Evolutionary conservation across 768 basidiomycete species (phyloP).

Genomic region (Serendipita sp.): DNA sequence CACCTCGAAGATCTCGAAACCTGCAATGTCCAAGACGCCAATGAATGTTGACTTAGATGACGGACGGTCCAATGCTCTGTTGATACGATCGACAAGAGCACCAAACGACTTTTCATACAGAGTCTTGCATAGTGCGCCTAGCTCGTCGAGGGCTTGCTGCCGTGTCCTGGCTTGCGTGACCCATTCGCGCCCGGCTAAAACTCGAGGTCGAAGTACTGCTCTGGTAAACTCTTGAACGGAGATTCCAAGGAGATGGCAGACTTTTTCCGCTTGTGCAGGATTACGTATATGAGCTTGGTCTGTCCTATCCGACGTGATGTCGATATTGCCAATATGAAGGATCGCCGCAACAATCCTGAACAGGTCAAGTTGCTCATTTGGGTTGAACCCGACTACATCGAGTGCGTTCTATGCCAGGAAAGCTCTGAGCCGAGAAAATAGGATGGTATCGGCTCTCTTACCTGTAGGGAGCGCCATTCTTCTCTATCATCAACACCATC

Average conservation of each 20-base stretch:
- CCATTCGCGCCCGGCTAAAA: conserved; percentile 93
- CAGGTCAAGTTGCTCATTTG: conserved; percentile 73
- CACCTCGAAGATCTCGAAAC: conserved; percentile 69
- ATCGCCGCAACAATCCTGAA: conserved; percentile 91
- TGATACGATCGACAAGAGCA: conserved; percentile 84
- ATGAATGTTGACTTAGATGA: conserved; percentile 88
- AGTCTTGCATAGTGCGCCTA: conserved; percentile 82
- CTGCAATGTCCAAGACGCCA: conserved; percentile 96
- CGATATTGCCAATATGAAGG: conserved; percentile 90
- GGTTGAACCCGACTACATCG: conserved; percentile 75
- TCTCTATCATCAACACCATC: conserved; percentile 86
- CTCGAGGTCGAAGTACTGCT: conserved; percentile 74
- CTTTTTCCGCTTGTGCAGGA: conserved; percentile 56
- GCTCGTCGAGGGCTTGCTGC: conserved; percentile 85
- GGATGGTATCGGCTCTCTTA: conserved; percentile 19
- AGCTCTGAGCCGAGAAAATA: conserved; percentile 7
- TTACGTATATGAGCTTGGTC: conserved; percentile 68
- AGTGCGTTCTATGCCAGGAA: conserved; percentile 44
- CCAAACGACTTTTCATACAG: conserved; percentile 97
- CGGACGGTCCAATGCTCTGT: conserved; percentile 83
- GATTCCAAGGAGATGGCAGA: conserved; percentile 82
- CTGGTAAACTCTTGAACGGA: conserved; percentile 76
- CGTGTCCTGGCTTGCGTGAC: conserved; percentile 83
- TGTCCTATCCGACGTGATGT: conserved; percentile 57
- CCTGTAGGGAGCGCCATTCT: conserved; percentile 73